phyloP scores from a whole-genome alignment of 2,329 filamentous ascomycete species.

The Fusarium brachygibbosum region DNA sequence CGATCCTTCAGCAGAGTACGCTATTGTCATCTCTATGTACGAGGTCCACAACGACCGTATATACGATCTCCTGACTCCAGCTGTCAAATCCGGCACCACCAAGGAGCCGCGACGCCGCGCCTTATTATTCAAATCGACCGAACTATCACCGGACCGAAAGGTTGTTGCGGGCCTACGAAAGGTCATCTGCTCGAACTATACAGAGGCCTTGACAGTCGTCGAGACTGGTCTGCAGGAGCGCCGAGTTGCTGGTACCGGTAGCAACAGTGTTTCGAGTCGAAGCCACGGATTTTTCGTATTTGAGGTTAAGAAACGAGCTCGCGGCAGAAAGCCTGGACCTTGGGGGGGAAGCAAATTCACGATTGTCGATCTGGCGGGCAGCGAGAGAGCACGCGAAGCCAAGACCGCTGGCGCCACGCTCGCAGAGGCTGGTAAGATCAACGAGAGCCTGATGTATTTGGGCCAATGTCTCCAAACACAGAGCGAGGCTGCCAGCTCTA shows the following conservation, averaged over 20 bases:
- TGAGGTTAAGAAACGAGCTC: slow-evolving; percentile 86
- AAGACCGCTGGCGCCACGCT: slow-evolving; percentile 95
- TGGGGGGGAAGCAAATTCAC: slow-evolving; percentile 87
- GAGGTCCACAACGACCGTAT: slow-evolving; percentile 99
- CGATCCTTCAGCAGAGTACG: slow-evolving; percentile 79
- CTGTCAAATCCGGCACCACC: slow-evolving; percentile 69
- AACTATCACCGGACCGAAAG: slow-evolving; percentile 90
- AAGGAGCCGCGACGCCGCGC: slow-evolving; percentile 83
- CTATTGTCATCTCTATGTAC: slow-evolving; percentile 95
- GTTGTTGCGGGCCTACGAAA: slow-evolving; percentile 93
- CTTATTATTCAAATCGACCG: slow-evolving; percentile 91
- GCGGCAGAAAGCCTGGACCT: slow-evolving; percentile 60
- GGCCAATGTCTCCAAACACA: slow-evolving; percentile 98
- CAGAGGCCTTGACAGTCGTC: slow-evolving; percentile 89
- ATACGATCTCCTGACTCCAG: slow-evolving; percentile 86
- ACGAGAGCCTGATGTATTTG: slow-evolving; percentile 97
- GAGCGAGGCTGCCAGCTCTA: slow-evolving; percentile 79
- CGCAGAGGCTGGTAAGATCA: slow-evolving; percentile 97
- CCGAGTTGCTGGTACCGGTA: slow-evolving; percentile 88
- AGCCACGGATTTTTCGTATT: slow-evolving; percentile 97
- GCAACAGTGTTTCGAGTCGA: slow-evolving; percentile 91
- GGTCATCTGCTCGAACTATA: slow-evolving; percentile 83
- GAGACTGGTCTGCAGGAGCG: slow-evolving; percentile 91
- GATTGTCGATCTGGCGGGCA: slow-evolving; percentile 92
- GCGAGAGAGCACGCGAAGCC: slow-evolving; percentile 90